phyloP scores from a whole-genome alignment of 2,329 filamentous ascomycete genomes.

The Eutypa lata region DNA sequence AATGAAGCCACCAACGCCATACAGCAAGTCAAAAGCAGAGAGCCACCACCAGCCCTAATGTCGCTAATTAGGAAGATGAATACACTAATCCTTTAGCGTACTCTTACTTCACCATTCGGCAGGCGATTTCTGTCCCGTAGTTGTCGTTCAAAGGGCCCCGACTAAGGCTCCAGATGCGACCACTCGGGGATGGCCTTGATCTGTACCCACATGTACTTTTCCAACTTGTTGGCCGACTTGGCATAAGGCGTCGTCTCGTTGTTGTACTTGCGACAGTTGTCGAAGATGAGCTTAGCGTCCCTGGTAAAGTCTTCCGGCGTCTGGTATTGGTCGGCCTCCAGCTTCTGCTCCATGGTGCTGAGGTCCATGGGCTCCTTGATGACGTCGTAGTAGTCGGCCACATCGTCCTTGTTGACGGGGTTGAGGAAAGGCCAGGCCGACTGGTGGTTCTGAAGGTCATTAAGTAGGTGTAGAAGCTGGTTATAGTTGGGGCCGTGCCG shows the following conservation, averaged over 20 bases:
- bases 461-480: slow-evolving; percentile 85
- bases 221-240: slow-evolving; percentile 90
- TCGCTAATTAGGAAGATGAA: too few species aligned
- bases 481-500: slow-evolving; percentile 97
- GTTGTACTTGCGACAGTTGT: slow-evolving; percentile 95
- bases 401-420: slow-evolving; percentile 92
- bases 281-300: slow-evolving; percentile 85
- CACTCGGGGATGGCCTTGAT: slow-evolving; percentile 92
- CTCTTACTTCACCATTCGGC: too few species aligned
- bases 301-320: slow-evolving; percentile 89
- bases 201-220: slow-evolving; percentile 92
- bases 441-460: slow-evolving; percentile 91
- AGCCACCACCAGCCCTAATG: neutral
- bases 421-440: slow-evolving; percentile 93
- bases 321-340: slow-evolving; percentile 88
- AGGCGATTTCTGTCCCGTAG: too few species aligned
- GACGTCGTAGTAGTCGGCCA: slow-evolving; percentile 97
- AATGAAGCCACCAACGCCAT: neutral
- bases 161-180: slow-evolving; percentile 60
- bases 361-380: slow-evolving; percentile 98
- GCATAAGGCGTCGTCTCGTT: slow-evolving; percentile 93
- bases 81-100: too few species aligned
- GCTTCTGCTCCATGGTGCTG: slow-evolving; percentile 90
- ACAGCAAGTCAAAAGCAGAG: neutral
- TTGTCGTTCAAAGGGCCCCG: slow-evolving; percentile 1